These are phyloP conservation scores for Cercophora samala DNA, from an alignment of 495 filamentous ascomycete species.

Conservation along the genomic window DNA sequence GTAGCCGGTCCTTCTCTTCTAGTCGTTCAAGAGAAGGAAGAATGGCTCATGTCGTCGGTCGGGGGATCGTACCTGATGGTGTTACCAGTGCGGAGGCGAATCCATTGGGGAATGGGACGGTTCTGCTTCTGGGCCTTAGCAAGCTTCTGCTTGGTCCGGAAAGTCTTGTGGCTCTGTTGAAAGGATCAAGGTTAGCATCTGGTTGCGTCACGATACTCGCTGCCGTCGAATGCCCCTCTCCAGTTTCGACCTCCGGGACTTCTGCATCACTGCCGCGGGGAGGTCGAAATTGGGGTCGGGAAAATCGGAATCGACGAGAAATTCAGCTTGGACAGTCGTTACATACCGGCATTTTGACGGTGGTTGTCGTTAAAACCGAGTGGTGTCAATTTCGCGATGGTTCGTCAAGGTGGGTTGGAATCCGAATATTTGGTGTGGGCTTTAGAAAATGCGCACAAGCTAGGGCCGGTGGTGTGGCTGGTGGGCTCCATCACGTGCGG, in stretches of 20 bases:
- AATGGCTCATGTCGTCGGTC: not conserved
- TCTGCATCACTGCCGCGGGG: conserved; percentile 1
- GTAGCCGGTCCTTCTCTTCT: not conserved
- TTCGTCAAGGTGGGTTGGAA: conserved; percentile 35
- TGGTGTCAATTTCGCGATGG: conserved; percentile 37
- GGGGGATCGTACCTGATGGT: conserved; percentile 82
- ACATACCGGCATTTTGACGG: conserved; percentile 83
- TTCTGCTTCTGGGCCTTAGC: conserved; percentile 99
- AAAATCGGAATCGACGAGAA: conserved; percentile 6
- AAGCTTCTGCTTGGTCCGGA: conserved; percentile 99
- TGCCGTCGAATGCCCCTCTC: conserved; percentile 8
- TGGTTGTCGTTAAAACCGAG: conserved; percentile 45
- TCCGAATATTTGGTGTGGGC: conserved; percentile 43
- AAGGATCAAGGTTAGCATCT: conserved; percentile 22
- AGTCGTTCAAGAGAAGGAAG: not conserved
- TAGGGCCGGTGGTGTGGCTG: conserved; percentile 26
- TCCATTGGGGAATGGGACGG: conserved; percentile 99
- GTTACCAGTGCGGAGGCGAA: conserved; percentile 94
- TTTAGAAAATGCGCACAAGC: conserved; percentile 29
- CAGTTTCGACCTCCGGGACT: not conserved
- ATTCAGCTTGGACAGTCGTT: conserved; percentile 15
- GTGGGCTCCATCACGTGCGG: conserved; percentile 37
- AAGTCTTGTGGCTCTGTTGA: conserved; percentile 94
- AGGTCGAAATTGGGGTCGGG: conserved; percentile 6
- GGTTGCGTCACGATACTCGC: not conserved